Evolutionary conservation across 192 early-diverging fungal species (phyloP).

Genomic region (Rhizophagus sp.): DNA sequence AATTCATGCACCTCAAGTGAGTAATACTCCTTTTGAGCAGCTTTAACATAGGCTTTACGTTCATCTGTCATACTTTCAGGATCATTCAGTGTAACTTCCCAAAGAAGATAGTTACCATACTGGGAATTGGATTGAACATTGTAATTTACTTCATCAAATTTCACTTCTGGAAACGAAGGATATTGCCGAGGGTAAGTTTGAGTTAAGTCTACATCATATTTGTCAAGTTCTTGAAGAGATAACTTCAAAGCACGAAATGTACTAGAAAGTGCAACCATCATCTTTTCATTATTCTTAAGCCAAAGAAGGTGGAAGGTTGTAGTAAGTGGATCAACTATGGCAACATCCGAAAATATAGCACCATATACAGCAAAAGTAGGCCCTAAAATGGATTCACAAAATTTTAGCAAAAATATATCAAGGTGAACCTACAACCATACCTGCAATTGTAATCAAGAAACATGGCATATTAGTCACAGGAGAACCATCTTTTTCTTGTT

Average conservation of each 20-base stretch:
- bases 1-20: not conserved
- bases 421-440: not conserved
- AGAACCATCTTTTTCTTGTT: no score
- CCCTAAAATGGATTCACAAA: not conserved
- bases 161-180: no score
- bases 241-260: slow-evolving; percentile 13
- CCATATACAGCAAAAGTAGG: not conserved
- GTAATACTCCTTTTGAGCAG: not conserved
- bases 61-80: no score
- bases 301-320: not conserved
- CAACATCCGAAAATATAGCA: not conserved
- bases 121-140: no score
- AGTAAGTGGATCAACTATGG: not conserved
- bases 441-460: not conserved
- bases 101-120: not conserved
- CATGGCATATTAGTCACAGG: not conserved
- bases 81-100: not conserved
- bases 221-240: not conserved
- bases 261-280: not conserved
- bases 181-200: not conserved
- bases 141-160: no score
- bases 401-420: not conserved
- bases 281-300: not conserved
- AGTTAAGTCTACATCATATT: not conserved
- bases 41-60: not conserved